Evolutionary conservation across 257 asterid species (phyloP), one percentile per base, ranked within the genome.

Genomic region (Scutellaria galericulata): DNA sequence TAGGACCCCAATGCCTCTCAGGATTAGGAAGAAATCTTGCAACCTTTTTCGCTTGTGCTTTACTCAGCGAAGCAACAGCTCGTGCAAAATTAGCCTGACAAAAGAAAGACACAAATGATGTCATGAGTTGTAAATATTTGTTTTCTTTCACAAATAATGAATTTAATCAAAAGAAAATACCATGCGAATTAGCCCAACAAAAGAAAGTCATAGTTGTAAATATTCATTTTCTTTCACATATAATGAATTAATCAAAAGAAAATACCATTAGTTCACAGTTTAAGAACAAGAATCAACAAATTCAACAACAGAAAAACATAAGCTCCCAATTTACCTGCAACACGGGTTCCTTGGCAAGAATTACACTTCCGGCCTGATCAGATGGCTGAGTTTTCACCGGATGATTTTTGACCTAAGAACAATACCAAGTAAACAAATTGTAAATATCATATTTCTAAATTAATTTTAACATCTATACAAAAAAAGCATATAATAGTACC

Each of bases 1-100:
- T 95, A 35, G 99, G 99, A n/a, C 99, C 99, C 99, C 99, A 95
- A 66, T 95, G 90, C 77, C 92, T 83, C 80, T 91, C 99, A 0
- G 99, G 99, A 66, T 95, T 95, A 0, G 97, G 98, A 72, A 90
- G 98, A 66, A 90, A 95, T 44, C 99, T 85, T 3, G 97, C 97
- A 4, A 92, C 91, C 84, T 95, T 95, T 79, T 95, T 95, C 7
- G 96, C 97, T 76, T 95, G 96, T 35, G 99, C 96, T 81, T 83
- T 92, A 91, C 98, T 90, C 13, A 95, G 90, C 5, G 99, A 95
- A 51, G 98, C 89, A 63, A 82, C 89, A 13, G 99, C 98, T 75
- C 97, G 82, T 63, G 98, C 88, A 73, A 95, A 95, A 81, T 92
- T 92, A 20, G 96, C 99, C 99, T 95, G 85, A 75, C 60, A 58